These are phyloP conservation scores for Sporisorium exsertum DNA, from an alignment of 1,284 basidiomycete species.

Conservation along the genomic window DNA sequence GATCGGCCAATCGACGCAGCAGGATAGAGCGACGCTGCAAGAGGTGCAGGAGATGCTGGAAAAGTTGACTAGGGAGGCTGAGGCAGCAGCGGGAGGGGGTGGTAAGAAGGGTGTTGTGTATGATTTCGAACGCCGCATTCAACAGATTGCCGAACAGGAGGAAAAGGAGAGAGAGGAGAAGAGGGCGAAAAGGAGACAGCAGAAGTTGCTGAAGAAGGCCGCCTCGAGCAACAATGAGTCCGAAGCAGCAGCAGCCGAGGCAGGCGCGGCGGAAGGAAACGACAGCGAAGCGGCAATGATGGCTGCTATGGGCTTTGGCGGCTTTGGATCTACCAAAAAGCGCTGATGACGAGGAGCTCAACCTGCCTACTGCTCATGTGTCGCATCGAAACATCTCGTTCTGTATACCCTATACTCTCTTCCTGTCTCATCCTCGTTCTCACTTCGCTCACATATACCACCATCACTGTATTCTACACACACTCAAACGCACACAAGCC, in stretches of 20 bases:
- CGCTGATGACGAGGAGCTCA: constrained; percentile 11
- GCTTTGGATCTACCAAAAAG: constrained; percentile 82
- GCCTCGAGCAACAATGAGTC: neutral
- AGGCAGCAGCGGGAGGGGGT: constrained; percentile 5
- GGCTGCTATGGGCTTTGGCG: constrained; percentile 90
- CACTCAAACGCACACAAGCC: neutral
- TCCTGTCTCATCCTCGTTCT: neutral
- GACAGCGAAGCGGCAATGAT: constrained; percentile 76
- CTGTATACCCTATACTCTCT: neutral
- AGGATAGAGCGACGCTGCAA: constrained; percentile 87
- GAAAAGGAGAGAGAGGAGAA: constrained; percentile 72
- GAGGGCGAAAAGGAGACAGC: constrained; percentile 80
- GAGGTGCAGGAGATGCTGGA: constrained; percentile 92
- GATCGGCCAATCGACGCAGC: constrained; percentile 92
- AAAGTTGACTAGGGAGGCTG: constrained; percentile 73
- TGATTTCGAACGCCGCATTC: constrained; percentile 90
- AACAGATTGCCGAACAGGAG: constrained; percentile 78
- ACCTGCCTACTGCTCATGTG: neutral
- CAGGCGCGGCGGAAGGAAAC: neutral
- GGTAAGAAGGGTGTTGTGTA: constrained; percentile 72
- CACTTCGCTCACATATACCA: constrained; percentile 5
- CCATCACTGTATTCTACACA: constrained; percentile 3
- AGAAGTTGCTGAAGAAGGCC: constrained; percentile 73
- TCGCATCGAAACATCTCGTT: neutral
- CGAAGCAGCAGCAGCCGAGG: constrained; percentile 2